phyloP scores from a whole-genome alignment of 345 rosid species.

The Psidium friedrichsthalianum region DNA sequence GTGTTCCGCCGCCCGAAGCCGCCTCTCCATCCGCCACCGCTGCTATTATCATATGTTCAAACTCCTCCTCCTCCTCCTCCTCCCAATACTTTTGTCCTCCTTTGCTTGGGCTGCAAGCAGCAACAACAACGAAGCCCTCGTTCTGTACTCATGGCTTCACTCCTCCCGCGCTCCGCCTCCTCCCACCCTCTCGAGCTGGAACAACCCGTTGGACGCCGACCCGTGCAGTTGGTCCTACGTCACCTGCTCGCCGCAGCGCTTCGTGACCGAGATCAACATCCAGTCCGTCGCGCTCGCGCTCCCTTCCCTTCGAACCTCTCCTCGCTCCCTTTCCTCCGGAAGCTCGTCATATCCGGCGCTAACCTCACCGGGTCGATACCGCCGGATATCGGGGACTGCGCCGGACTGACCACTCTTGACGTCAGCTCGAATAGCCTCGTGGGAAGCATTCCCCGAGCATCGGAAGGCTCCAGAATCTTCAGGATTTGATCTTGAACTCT shows the following conservation, averaged over 20 bases:
- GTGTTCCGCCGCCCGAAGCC: conserved; percentile 10
- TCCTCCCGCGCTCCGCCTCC: conserved; percentile 25
- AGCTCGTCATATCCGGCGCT: conserved; percentile 40
- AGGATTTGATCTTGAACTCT: conserved; percentile 56
- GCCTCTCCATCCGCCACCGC: conserved; percentile 1
- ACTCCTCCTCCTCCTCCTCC: conserved; percentile 5
- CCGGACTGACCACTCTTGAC: conserved; percentile 27
- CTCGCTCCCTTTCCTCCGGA: conserved; percentile 37
- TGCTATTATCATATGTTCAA: neutral
- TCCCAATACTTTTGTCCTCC: conserved; percentile 10
- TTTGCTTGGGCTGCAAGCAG: conserved; percentile 15
- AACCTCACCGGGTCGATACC: conserved; percentile 63
- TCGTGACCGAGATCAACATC: conserved; percentile 48
- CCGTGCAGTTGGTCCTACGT: conserved; percentile 66
- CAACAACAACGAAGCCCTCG: conserved; percentile 33
- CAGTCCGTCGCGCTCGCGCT: conserved; percentile 42
- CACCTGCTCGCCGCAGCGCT: conserved; percentile 32
- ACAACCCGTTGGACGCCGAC: conserved; percentile 34
- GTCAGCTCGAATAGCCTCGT: conserved; percentile 62
- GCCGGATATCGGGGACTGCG: conserved; percentile 38
- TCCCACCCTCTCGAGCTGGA: conserved; percentile 37
- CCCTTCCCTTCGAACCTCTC: conserved; percentile 49
- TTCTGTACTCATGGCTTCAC: conserved; percentile 47
- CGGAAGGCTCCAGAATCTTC: conserved; percentile 55
- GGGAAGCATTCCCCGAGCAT: conserved; percentile 63